A percentile compares a stretch with the other conserved stretches of the same genome.
Conservation (phyloP, 2,329 filamentous ascomycete genomes). For the Verticillium nonalfalfae region DNA sequence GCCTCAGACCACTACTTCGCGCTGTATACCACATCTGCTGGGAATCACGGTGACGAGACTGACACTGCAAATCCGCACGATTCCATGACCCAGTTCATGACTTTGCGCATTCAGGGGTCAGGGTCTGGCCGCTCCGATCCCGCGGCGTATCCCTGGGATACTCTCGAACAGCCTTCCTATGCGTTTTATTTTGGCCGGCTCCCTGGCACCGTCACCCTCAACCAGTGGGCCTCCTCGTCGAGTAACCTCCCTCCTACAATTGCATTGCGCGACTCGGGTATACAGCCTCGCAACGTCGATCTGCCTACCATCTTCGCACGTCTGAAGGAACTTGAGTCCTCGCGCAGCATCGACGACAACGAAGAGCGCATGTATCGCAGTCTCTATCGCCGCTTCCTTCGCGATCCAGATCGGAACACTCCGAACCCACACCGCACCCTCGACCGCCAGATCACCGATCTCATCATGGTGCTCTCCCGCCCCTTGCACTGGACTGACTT, state of each 20-base stretch:
- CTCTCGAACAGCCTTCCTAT: constrained; percentile 68
- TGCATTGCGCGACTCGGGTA: constrained; percentile 50
- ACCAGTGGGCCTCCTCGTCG: constrained; percentile 58
- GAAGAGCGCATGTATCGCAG: constrained; percentile 54
- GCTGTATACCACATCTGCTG: constrained; percentile 45
- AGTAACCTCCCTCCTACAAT: constrained; percentile 50
- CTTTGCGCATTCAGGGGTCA: constrained; percentile 38
- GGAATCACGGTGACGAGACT: constrained; percentile 34
- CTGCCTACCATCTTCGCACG: constrained; percentile 52
- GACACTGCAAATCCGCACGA: constrained; percentile 46
- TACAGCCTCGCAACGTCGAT: constrained; percentile 54
- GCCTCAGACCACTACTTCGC: constrained; percentile 48
- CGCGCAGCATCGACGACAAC: constrained; percentile 43
- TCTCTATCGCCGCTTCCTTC: constrained; percentile 62
- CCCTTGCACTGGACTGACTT: constrained; percentile 66
- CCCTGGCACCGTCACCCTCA: constrained; percentile 66
- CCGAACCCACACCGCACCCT: constrained; percentile 55
- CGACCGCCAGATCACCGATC: constrained; percentile 66
- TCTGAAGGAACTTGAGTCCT: constrained; percentile 48
- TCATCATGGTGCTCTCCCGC: constrained; percentile 63
- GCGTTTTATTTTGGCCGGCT: constrained; percentile 59
- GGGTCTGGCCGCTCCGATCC: constrained; percentile 17
- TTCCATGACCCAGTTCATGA: constrained; percentile 53
- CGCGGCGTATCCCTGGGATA: constrained; percentile 56
- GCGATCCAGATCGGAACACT: constrained; percentile 57